phyloP scores from a whole-genome alignment of 1,284 basidiomycete genomes.

The Caloboletus inedulis region DNA sequence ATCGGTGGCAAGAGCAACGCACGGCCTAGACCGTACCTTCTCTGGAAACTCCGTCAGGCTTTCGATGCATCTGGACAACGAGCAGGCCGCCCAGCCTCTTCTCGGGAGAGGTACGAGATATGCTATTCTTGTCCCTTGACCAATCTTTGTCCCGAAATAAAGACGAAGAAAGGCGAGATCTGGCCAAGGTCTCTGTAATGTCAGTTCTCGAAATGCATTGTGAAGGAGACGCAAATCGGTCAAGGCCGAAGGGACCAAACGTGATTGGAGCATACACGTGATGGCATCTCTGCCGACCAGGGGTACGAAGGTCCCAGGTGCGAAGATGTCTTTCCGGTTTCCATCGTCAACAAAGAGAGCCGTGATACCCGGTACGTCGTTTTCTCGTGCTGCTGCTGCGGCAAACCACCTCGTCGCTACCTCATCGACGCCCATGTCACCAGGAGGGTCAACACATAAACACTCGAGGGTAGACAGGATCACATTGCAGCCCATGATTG shows the following conservation, averaged over 20 bases:
- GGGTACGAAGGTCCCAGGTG: conserved; percentile 63
- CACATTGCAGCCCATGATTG: neutral
- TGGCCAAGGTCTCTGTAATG: conserved; percentile 45
- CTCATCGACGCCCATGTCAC: neutral
- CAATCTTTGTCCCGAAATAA: conserved; percentile 53
- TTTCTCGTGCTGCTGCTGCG: conserved; percentile 8
- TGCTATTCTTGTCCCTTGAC: conserved; percentile 49
- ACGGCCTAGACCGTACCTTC: conserved; percentile 18
- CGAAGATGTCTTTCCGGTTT: conserved; percentile 59
- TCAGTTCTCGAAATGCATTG: conserved; percentile 27
- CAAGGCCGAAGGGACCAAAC: conserved; percentile 39
- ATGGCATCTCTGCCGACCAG: conserved; percentile 47
- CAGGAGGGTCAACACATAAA: neutral
- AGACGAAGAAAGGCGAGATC: conserved; percentile 59
- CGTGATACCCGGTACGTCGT: conserved; percentile 38
- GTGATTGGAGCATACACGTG: conserved; percentile 43
- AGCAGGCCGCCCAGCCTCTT: conserved; percentile 56
- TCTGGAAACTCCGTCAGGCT: conserved; percentile 52
- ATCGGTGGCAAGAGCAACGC: neutral
- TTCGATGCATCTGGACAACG: conserved; percentile 60
- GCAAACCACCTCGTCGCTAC: neutral
- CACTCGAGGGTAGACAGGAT: neutral
- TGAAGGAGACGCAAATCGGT: conserved; percentile 41
- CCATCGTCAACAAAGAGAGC: conserved; percentile 44
- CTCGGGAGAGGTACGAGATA: conserved; percentile 49